Percentiles rank a stretch among this genome's conserved stretches.
phyloP scores from a whole-genome alignment of 2,329 filamentous ascomycete genomes.

The Ceratocystis eucalypticola region DNA sequence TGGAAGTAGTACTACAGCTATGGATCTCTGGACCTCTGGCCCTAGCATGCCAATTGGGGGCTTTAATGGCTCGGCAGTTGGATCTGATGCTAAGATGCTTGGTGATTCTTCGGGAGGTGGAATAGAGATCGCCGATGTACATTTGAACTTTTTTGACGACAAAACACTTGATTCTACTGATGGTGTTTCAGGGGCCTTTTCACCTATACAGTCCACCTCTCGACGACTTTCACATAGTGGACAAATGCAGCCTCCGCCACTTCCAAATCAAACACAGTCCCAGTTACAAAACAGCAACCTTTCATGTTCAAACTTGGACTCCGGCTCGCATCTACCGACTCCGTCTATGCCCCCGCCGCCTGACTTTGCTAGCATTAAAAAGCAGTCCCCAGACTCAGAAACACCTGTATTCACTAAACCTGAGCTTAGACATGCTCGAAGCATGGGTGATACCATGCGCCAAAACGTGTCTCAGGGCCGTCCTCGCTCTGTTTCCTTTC shows the following conservation, averaged over 20 bases:
- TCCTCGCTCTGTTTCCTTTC: conserved; percentile 22
- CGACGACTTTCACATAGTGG: neutral
- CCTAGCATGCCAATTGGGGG: conserved; percentile 26
- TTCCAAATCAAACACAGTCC: conserved; percentile 17
- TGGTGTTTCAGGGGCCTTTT: conserved; percentile 6
- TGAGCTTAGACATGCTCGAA: conserved; percentile 44
- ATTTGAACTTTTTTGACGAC: conserved; percentile 74
- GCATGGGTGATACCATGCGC: conserved; percentile 33
- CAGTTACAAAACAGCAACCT: neutral
- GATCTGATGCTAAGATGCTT: neutral
- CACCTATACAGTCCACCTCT: neutral
- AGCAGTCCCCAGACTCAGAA: conserved; percentile 8
- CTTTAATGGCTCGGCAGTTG: conserved; percentile 40
- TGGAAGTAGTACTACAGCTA: conserved; percentile 14
- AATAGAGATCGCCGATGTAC: conserved; percentile 66
- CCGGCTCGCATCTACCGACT: conserved; percentile 8
- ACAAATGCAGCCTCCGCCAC: conserved; percentile 19
- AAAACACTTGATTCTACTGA: conserved; percentile 3
- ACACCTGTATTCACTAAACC: conserved; percentile 41
- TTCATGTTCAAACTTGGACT: neutral
- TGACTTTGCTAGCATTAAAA: conserved; percentile 18
- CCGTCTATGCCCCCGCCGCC: conserved; percentile 16
- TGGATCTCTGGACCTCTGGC: conserved; percentile 28
- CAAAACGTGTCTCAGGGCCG: neutral
- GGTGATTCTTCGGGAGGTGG: conserved; percentile 35